phyloP scores from a whole-genome alignment of 2,329 filamentous ascomycete genomes.

The Exophiala alcalophila region DNA sequence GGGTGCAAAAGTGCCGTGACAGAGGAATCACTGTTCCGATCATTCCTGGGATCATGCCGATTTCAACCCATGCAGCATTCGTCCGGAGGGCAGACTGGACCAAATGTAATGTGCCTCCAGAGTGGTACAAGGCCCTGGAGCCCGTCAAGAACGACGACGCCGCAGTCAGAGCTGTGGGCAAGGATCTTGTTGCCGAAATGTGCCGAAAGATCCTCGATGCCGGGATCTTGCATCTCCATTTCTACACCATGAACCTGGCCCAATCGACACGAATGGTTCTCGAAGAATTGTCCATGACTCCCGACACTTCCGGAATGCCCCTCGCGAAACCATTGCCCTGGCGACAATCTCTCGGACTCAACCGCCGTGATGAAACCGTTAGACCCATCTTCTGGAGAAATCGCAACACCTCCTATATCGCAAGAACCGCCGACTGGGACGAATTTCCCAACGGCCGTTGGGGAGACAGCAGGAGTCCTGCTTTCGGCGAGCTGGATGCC shows the following conservation, averaged over 20 bases:
- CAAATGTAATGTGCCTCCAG: conserved; percentile 74
- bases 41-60: conserved; percentile 85
- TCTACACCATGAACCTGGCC: conserved; percentile 99
- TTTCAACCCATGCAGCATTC: conserved; percentile 93
- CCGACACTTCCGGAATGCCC: conserved; percentile 67
- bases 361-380: conserved; percentile 88
- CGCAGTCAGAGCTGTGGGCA: conserved; percentile 85
- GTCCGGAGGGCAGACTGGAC: conserved; percentile 87
- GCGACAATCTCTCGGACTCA: conserved; percentile 88
- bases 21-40: conserved; percentile 81
- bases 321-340: conserved; percentile 89
- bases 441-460: conserved; percentile 98
- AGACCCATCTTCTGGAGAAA: conserved; percentile 99
- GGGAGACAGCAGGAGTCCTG: conserved; percentile 94
- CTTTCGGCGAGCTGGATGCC: conserved; percentile 90
- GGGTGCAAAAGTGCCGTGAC: conserved; percentile 81
- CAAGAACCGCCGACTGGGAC: conserved; percentile 96
- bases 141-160: conserved; percentile 96
- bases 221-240: conserved; percentile 86
- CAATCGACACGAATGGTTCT: conserved; percentile 92
- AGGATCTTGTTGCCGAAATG: conserved; percentile 81
- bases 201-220: conserved; percentile 79
- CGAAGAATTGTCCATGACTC: conserved; percentile 80
- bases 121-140: conserved; percentile 79
- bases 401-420: conserved; percentile 90